Percentiles rank a stretch among this genome's conserved stretches.
Evolutionary conservation across 1,284 basidiomycete genomes (phyloP).

Genomic region (Puccinia polysora): DNA sequence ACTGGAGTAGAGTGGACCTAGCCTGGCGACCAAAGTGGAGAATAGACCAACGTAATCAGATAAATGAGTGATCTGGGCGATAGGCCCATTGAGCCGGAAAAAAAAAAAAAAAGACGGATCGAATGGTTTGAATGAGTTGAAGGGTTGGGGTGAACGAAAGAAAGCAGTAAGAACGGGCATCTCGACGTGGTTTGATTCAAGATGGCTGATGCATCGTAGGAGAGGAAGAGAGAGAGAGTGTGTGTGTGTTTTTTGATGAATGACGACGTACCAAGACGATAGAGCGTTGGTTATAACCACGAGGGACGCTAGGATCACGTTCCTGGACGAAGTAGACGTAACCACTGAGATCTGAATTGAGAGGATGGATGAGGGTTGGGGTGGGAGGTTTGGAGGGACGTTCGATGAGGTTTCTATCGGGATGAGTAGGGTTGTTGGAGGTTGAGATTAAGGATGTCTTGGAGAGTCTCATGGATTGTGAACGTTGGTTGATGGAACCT

Average conservation of each 20-base stretch:
- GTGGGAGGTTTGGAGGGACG: not conserved
- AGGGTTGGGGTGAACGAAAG: not conserved
- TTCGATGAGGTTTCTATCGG: not conserved
- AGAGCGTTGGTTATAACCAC: slow-evolving; percentile 51
- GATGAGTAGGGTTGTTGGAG: not conserved
- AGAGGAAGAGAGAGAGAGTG: not conserved
- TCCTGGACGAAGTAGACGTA: slow-evolving; percentile 52
- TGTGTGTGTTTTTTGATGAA: not conserved
- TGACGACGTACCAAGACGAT: slow-evolving; percentile 18
- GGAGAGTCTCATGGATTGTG: not conserved
- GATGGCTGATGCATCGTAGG: too few species aligned
- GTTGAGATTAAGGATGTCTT: not conserved
- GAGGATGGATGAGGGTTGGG: too few species aligned
- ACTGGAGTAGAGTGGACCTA: slow-evolving; percentile 12
- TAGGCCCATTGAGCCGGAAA: not conserved
- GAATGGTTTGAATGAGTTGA: not conserved
- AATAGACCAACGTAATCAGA: slow-evolving; percentile 35
- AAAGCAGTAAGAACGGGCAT: not conserved
- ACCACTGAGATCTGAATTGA: slow-evolving; percentile 48
- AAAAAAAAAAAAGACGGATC: not conserved
- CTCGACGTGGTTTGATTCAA: too few species aligned
- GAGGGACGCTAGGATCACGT: slow-evolving; percentile 48
- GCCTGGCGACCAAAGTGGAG: slow-evolving; percentile 11
- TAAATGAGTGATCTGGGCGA: slow-evolving; percentile 29
- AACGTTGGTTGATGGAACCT: not conserved